These are phyloP conservation scores for Isabelozyma rhagii DNA, from an alignment of 805 yeast species.

Conservation along the genomic window DNA sequence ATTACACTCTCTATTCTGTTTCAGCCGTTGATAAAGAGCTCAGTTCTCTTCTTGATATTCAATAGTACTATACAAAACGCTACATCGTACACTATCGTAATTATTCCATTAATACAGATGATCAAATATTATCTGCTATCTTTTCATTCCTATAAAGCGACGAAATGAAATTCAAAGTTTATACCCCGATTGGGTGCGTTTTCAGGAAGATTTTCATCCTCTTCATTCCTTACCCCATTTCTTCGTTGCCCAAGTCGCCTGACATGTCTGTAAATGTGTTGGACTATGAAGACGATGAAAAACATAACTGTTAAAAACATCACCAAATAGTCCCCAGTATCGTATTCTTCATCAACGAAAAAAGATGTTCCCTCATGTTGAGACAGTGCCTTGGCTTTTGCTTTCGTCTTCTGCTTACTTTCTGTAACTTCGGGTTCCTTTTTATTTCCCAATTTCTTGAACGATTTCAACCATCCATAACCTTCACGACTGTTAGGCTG, in stretches of 20 bases:
- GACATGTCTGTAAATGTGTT: constrained; percentile 21
- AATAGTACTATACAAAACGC: no score
- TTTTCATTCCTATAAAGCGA: constrained; percentile 22
- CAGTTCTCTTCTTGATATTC: no score
- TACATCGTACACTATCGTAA: no score
- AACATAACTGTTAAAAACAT: constrained; percentile 24
- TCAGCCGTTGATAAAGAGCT: no score
- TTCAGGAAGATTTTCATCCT: constrained; percentile 4
- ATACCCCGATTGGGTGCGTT: constrained; percentile 15
- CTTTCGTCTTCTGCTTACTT: not conserved
- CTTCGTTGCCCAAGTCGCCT: constrained; percentile 18
- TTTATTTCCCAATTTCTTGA: constrained; percentile 22
- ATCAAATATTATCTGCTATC: constrained; percentile 1
- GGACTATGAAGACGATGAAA: constrained; percentile 25
- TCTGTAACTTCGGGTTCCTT: constrained; percentile 4
- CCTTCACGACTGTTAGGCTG: constrained; percentile 11
- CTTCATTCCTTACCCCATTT: constrained; percentile 5
- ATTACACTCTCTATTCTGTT: no score
- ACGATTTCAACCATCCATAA: constrained; percentile 34
- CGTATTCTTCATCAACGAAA: constrained; percentile 22
- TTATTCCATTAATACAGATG: not conserved
- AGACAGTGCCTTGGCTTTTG: constrained; percentile 19
- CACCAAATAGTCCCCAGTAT: constrained; percentile 32
- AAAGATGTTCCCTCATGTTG: constrained; percentile 31
- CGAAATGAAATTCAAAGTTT: constrained; percentile 31